Evolutionary conservation across 176 grass and related monocot genomes (phyloP), one percentile per base, ranked within the genome.

Genomic region (Aegilops speltoides): DNA sequence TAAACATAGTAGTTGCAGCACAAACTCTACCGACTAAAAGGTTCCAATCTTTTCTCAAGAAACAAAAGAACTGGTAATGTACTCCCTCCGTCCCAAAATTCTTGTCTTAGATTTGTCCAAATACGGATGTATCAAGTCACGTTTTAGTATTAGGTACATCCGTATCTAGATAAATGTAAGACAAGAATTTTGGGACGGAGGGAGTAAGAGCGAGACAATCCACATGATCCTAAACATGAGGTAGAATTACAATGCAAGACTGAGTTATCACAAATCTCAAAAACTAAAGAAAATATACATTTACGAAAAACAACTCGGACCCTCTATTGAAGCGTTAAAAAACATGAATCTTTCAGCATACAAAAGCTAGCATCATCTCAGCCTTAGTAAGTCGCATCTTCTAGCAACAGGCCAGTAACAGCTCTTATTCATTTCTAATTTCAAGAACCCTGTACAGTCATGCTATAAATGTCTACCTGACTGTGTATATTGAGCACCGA

Each of bases 201-300:
- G n/a, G n/a, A n/a, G n/a, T n/a, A 64, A 74, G 74, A 71, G 19
- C 56, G 20, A 25, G 36, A 54, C 29, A 69, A 81, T 59, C 62
- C 63, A 36, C 54, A 72, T 1, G 40, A 64, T 38, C 13, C 32
- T 64, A 82, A 78, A 82, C 22, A 12, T 54, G 11, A 72, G 12
- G 8, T 48, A 1, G 2, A 73, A 75, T 36, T 26, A n/a, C 40
- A 86, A 80, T 61, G 74, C 17, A n/a, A 62, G 79, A n/a, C 25
- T 19, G 48, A 13, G 61, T 34, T 36, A 86, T 85, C 84, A 89
- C 63, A 84, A 50, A 50, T 50, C 46, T 16, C 14, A 50, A 16
- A 16, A 50, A 50, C 46, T 50, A 50, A 50, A 50, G 46, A 50
- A 50, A 50, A 50, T 16, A 50, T 14, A 50, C 45, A 48, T 48